Evolutionary conservation across 2,329 filamentous ascomycete genomes (phyloP).

Genomic region (Mollisia scopiformis): DNA sequence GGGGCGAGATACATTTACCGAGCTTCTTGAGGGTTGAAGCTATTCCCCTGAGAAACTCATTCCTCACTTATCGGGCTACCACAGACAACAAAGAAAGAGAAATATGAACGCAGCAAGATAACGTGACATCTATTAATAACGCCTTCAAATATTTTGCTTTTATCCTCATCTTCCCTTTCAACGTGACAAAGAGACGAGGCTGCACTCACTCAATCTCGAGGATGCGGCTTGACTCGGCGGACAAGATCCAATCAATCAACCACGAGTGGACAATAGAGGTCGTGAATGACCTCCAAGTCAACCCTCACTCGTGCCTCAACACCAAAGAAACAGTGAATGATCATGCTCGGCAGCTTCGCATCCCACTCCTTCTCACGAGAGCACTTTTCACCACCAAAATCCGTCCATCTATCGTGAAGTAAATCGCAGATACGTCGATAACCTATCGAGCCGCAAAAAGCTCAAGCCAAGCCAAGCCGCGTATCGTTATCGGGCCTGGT

Average conservation of each 20-base stretch:
- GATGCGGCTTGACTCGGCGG: background rate
- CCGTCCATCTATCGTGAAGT: background rate
- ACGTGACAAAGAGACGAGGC: background rate
- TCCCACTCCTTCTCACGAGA: background rate
- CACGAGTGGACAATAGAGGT: background rate
- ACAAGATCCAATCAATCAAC: background rate
- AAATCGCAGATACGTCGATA: background rate
- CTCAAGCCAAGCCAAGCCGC: background rate
- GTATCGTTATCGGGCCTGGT: conserved; percentile 1
- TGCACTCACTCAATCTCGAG: background rate
- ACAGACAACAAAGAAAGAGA: background rate
- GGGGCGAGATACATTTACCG: background rate
- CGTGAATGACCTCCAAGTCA: background rate
- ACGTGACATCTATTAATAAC: background rate
- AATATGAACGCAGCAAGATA: background rate
- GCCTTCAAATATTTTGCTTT: too few relatives aligned
- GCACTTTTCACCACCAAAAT: too few relatives aligned
- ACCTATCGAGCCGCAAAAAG: background rate
- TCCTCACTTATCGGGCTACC: background rate
- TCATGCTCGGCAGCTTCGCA: background rate
- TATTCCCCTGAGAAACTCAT: background rate
- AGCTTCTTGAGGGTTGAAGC: background rate
- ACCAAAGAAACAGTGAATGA: background rate
- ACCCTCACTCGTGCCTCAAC: background rate
- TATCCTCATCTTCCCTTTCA: background rate